Evolutionary conservation across 331 rosid species (phyloP), one percentile per base, ranked within the genome.

Genomic region (Saraca asoca): DNA sequence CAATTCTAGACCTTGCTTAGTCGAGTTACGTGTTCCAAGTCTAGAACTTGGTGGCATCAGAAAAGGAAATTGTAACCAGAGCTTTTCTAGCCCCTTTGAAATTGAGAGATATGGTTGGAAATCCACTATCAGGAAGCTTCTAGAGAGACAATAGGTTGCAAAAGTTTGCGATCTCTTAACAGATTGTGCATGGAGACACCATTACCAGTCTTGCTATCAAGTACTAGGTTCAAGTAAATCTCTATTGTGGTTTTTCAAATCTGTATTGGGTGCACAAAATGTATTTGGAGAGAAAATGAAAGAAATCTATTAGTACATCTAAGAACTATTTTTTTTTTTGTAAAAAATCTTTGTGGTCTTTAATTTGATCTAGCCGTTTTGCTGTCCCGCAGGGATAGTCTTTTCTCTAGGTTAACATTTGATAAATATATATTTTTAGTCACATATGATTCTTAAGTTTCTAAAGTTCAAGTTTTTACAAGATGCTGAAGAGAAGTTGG

Each of bases 401-500:
- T n/a, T n/a, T n/a, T n/a, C n/a, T n/a, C n/a, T n/a, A n/a, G n/a
- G n/a, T n/a, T n/a, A n/a, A n/a, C n/a, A n/a, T n/a, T n/a, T n/a
- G n/a, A n/a, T n/a, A n/a, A n/a, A n/a, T n/a, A n/a, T n/a, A n/a
- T n/a, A n/a, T n/a, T n/a, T n/a, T n/a, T n/a, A n/a, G n/a, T n/a
- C n/a, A n/a, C n/a, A n/a, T n/a, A n/a, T n/a, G n/a, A n/a, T n/a
- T n/a, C n/a, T n/a, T n/a, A n/a, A n/a, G n/a, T n/a, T n/a, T n/a
- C n/a, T n/a, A n/a, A n/a, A 85, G 62, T 93, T 93, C 87, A 93
- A 78, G 85, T 93, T 93, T 83, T 80, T 93, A 69, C 95, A 86
- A 58, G 90, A 86, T 60, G 98, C 98, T n/a, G 98, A 93, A 74
- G 95, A 93, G 74, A 93, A 93, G 71, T 90, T 89, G 6, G 73